Evolutionary conservation across 164 flowering plant genomes (phyloP), one percentile per base, ranked within the genome.

Genomic region (Kingdonia uniflora): DNA sequence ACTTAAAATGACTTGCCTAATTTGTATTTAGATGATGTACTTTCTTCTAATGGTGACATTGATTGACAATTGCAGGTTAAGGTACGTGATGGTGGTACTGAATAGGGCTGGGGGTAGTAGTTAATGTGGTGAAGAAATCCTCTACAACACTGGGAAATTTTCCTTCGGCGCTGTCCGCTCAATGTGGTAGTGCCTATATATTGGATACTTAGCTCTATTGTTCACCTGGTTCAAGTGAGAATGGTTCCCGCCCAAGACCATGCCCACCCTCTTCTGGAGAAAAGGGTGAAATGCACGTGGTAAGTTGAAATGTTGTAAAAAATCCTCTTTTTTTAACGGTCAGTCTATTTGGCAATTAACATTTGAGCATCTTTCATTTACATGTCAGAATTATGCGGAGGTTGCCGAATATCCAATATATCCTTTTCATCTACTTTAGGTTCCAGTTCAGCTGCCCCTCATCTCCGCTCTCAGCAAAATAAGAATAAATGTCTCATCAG

Each of bases 31-130:
- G n/a, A n/a, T n/a, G n/a, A 8, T 29, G 8, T 29, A 29, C 8
- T 8, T 29, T 3, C 35, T 3, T 29, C 6, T 29, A 29, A 29
- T 29, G 8, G 6, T 3, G 8, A 29, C 35, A 29, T 29, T 8
- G 11, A 29, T 25, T 26, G n/a, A 21, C 24, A 43, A 23, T 60
- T 68, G 57, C 74, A 92, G 99, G 80, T 92, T 33, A 92, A 78
- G 68, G 75, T 92, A 45, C 78, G 82, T 52, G 99, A 88, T 74
- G 99, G 99, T 68, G 84, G 80, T 49, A 92, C 92, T 25, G 99
- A 92, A 52, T 92, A 95, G 96, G 99, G 97, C 38, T 92, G 99
- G 97, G 95, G 97, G 95, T 92, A 63, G 97, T 88, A 23, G 95
- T 92, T 37, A 88, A 84, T 77, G 95, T 88, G 62, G 76, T 88